A percentile compares a stretch with the other conserved stretches of the same genome.
phyloP scores from a whole-genome alignment of 106 monocot genomes.

The Triglochin maritima region DNA sequence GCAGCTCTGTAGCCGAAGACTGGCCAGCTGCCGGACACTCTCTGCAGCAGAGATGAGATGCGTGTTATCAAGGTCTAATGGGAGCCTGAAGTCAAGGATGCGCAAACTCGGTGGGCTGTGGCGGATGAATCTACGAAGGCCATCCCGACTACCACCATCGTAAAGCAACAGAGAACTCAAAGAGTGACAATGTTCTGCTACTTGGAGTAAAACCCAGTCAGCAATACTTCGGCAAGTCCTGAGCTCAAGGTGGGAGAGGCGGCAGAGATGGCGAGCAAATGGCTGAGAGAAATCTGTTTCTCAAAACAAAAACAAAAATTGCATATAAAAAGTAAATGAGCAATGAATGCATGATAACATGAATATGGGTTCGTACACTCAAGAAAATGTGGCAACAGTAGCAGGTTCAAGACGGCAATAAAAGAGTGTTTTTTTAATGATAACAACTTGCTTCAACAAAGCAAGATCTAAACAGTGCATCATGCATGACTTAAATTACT shows the following conservation, averaged over 20 bases:
- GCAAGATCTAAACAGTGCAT: no score
- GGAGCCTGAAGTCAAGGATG: constrained; percentile 62
- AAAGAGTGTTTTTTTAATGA: no score
- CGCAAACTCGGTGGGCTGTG: constrained; percentile 27
- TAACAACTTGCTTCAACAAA: no score
- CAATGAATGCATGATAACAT: no score
- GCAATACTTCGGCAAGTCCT: constrained; percentile 54
- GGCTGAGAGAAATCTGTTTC: constrained; percentile 1
- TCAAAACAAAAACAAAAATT: no score
- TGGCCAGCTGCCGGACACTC: constrained; percentile 7
- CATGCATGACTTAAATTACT: no score
- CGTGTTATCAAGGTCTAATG: constrained; percentile 65
- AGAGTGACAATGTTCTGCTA: constrained; percentile 40
- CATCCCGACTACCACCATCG: constrained; percentile 65
- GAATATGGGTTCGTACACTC: no score
- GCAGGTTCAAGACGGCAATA: no score
- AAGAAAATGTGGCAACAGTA: no score
- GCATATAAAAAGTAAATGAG: no score
- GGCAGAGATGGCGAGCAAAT: constrained; percentile 28
- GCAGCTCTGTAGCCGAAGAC: constrained; percentile 65
- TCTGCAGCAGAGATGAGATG: constrained; percentile 44
- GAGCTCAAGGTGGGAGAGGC: constrained; percentile 47
- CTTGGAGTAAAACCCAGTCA: constrained; percentile 49
- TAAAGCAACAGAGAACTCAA: constrained; percentile 51
- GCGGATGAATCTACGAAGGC: constrained; percentile 44